A percentile compares a stretch with the other conserved stretches of the same genome.
Conservation (phyloP, 1,139 yeast species). For the Debaryomycetaceae sp. region DNA sequence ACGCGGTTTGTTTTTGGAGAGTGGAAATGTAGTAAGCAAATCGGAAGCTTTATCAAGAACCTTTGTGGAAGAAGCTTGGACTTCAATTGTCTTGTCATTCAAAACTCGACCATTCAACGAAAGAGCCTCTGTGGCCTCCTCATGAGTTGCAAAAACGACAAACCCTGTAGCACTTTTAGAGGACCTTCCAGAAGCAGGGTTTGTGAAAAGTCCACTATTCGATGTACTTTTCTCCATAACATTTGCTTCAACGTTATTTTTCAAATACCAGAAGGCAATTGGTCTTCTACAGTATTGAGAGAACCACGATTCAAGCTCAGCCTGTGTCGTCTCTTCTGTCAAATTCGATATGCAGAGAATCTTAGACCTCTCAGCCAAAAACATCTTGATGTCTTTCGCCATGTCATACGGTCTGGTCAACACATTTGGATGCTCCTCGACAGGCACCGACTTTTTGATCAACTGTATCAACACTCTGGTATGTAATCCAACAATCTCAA, state of each 20-base stretch:
- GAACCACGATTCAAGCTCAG: slow-evolving; percentile 90
- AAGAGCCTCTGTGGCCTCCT: slow-evolving; percentile 77
- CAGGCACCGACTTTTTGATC: slow-evolving; percentile 51
- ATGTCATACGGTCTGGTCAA: slow-evolving; percentile 74
- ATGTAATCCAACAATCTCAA: slow-evolving; percentile 20
- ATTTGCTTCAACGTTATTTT: slow-evolving; percentile 23
- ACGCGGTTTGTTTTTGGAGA: slow-evolving; percentile 84
- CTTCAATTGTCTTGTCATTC: slow-evolving; percentile 74
- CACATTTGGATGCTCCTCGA: slow-evolving; percentile 52
- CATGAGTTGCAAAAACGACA: slow-evolving; percentile 81
- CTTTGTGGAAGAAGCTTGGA: slow-evolving; percentile 77
- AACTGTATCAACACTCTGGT: slow-evolving; percentile 49
- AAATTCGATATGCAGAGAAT: slow-evolving; percentile 76
- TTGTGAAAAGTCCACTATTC: slow-evolving; percentile 2
- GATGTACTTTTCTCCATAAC: slow-evolving; percentile 1
- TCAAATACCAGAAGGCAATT: slow-evolving; percentile 84
- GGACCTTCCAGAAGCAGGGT: slow-evolving; percentile 7
- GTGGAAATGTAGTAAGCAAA: slow-evolving; percentile 78
- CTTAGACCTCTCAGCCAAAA: slow-evolving; percentile 69
- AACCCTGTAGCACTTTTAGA: slow-evolving; percentile 60
- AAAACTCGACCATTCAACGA: slow-evolving; percentile 76
- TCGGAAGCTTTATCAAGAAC: slow-evolving; percentile 82
- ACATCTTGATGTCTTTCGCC: slow-evolving; percentile 64
- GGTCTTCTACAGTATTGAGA: slow-evolving; percentile 85
- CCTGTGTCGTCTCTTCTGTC: slow-evolving; percentile 83